Base-by-base conservation (phyloP, 139 green algal genomes). In the Limnomonas spitsbergensis region DNA sequence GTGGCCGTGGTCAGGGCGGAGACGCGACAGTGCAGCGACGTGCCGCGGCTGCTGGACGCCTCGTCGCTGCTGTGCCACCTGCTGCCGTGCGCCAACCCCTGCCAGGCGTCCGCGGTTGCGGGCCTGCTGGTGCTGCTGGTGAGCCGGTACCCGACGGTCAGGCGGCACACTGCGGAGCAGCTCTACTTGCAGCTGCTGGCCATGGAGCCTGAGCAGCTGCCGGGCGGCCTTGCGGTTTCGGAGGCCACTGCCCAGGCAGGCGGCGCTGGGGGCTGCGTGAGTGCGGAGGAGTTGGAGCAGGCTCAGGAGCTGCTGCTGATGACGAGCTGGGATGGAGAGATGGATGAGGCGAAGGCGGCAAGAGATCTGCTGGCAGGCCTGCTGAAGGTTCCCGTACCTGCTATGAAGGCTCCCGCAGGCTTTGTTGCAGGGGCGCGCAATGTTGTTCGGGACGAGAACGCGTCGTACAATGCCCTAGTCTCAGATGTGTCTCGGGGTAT, bases 151-250 rank as follows among this genome's bases (percentile, higher is more conserved):
- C 90, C 91, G 9, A 91, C 85, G 81, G 84, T 92, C 40, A 82
- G 92, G 14, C 86, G 89, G 1, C 73, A 87, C 53, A 83, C 88
- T n/a, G 92, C 92, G 4, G 93, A 97, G 89, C 89, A 94, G 81
- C 78, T 95, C 38, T 97, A 97, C 84, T 79, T 95, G 27, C 40
- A 80, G 40, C 78, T 97, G 79, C 82, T 96, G n/a, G 80, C 83
- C 0, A 27, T 88, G 47, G 88, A 95, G 26, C 81, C 85, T 1
- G 80, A 53, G 36, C 68, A 74, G 36, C 36, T 74, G 9, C 68
- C 14, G 9, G 36, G 68, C 29, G 42, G 31, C 56, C 4, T 29
- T 27, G 9, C 69, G 7, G 35, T 47, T 29, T 47, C 36, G 20
- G 38, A 36, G 4, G 66, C 27, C 47, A 34, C 78, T 32, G 47